Base-by-base conservation (phyloP, 2,329 filamentous ascomycete genomes). In the Aspergillus sojae region DNA sequence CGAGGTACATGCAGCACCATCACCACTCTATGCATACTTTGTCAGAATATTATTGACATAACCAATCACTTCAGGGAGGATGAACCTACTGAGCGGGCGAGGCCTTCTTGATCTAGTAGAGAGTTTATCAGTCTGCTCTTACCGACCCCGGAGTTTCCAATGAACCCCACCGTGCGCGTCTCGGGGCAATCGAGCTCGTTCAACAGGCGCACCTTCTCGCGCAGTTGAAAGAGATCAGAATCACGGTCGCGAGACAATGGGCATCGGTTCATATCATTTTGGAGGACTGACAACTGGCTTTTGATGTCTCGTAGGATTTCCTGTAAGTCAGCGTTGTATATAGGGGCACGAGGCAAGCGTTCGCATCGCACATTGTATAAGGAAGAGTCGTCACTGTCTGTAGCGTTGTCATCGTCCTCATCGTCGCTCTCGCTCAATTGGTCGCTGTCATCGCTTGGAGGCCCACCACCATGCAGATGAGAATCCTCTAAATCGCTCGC, bases 301-400 rank as follows among this genome's bases (percentile, higher is more conserved):
- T 54, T 62, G 23, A 69, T 57, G 16, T 52, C 23, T 23, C 61
- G 54, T 52, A 69, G 28, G 21, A 48, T 62, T 58, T 62, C 46
- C 50, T 69, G 63, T n/a, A 69, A 57, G 1, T 48, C 36, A 32
- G 11, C n/a, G 30, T 70, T 57, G 45, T 71, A 71, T n/a, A 70
- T 66, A 14, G 52, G 68, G 10, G 66, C 68, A 2, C 4, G 34
- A 21, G 66, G 63, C 23, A 70, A 64, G 34, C 48, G 36, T 53
- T 70, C 68, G 12, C 58, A 39, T 5, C 63, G 64, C 19, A 68
- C 52, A 52, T 53, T 64, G 36, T 62, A 64, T 14, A 32, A 19
- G 26, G 54, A 45, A 10, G 50, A 28, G 12, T 56, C 41, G 14
- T 62, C 57, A 16, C 64, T 45, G 6, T 56, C 43, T 10, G 43